Evolutionary conservation across 2,329 filamentous ascomycete species (phyloP).

Genomic region (Epichloe brachyelytri): DNA sequence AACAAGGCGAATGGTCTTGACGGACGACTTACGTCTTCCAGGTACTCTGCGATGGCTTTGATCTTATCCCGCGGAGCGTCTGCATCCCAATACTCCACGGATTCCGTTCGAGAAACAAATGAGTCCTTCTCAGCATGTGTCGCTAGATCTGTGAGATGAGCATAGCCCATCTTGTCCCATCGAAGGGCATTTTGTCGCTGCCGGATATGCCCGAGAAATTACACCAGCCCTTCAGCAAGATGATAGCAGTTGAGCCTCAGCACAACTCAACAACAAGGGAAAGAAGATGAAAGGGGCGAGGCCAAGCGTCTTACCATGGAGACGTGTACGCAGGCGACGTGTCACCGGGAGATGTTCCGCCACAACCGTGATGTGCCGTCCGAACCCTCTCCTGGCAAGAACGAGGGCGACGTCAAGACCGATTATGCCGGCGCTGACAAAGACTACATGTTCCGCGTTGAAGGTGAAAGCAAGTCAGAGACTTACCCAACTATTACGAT

Average conservation of each 20-base stretch:
- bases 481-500: too few species aligned
- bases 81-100: conserved; percentile 29
- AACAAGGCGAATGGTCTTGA: neutral
- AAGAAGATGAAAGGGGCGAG: too few species aligned
- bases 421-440: conserved; percentile 36
- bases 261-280: too few species aligned
- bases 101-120: conserved; percentile 24
- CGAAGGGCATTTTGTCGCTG: conserved; percentile 26
- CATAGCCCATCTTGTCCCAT: conserved; percentile 28
- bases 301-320: neutral
- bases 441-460: too few species aligned
- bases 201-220: conserved; percentile 33
- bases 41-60: conserved; percentile 25
- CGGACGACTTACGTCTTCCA: conserved; percentile 22
- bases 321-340: conserved; percentile 4
- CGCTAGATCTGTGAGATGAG: conserved; percentile 22
- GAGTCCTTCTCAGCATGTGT: conserved; percentile 16
- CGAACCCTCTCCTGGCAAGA: conserved; percentile 34
- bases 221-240: conserved; percentile 21
- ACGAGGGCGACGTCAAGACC: conserved; percentile 31
- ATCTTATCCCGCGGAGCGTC: conserved; percentile 26
- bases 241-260: too few species aligned
- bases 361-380: conserved; percentile 21
- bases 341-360: conserved; percentile 28
- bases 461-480: too few species aligned